Evolutionary conservation across 2,329 filamentous ascomycete species (phyloP).

Genomic region (Colletotrichum caudatum): DNA sequence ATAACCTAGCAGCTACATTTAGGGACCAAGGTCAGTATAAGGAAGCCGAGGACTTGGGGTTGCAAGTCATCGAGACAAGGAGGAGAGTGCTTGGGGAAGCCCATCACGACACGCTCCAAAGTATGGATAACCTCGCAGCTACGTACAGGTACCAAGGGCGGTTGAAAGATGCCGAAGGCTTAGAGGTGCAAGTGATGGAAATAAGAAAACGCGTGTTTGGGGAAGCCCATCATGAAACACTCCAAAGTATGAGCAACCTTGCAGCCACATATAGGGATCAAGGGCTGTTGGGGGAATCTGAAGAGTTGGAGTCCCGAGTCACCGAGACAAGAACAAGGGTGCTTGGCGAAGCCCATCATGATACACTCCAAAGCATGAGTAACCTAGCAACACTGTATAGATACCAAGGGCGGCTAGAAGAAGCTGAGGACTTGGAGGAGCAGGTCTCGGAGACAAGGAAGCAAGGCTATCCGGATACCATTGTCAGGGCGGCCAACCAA

Average conservation of each 20-base stretch:
- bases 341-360: not conserved
- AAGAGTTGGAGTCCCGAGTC: rapidly evolving
- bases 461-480: no score
- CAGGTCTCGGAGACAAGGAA: no score
- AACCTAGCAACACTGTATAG: no score
- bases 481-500: no score
- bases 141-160: not conserved
- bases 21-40: not conserved
- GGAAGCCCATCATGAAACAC: not conserved
- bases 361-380: not conserved
- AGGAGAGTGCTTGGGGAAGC: not conserved
- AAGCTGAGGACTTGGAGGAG: not conserved
- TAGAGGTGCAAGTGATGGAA: not conserved
- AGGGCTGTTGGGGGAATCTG: not conserved
- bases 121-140: not conserved
- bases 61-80: not conserved
- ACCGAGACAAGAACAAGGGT: not conserved
- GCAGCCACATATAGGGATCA: not conserved
- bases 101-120: not conserved
- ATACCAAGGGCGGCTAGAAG: no score
- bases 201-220: not conserved
- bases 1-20: not conserved
- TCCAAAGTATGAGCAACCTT: not conserved
- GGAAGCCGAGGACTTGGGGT: not conserved
- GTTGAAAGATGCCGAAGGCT: not conserved